These are phyloP conservation scores for Selenicereus undatus DNA, from an alignment of 148 eudicot species.

Conservation along the genomic window DNA sequence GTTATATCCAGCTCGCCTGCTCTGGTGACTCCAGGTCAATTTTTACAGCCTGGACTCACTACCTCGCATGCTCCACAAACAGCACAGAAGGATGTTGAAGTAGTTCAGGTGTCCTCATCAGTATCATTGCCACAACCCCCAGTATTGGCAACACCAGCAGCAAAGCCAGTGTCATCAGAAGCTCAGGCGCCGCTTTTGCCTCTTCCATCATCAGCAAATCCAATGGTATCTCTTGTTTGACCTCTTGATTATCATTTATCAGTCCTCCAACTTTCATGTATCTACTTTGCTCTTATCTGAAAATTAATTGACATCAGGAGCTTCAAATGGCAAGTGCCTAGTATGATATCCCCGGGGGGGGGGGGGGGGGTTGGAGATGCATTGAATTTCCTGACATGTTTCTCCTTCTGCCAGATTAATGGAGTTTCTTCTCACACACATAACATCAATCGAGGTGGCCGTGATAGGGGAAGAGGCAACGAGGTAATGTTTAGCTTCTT, in stretches of 20 bases:
- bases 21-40: conserved; percentile 55
- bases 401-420: conserved; percentile 32
- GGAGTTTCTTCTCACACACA: conserved; percentile 33
- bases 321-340: conserved; percentile 6
- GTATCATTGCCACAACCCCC: conserved; percentile 22
- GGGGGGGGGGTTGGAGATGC: too few relatives aligned
- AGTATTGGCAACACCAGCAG: neutral
- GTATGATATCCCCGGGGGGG: neutral
- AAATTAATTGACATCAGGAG: conserved; percentile 1
- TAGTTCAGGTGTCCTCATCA: conserved; percentile 34
- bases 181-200: conserved; percentile 42
- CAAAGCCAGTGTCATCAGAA: conserved; percentile 22
- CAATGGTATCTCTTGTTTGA: conserved; percentile 25
- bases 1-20: conserved; percentile 36
- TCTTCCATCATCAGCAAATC: conserved; percentile 41
- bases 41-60: conserved; percentile 46
- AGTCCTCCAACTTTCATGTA: neutral
- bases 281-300: neutral
- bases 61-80: conserved; percentile 32
- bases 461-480: conserved; percentile 43
- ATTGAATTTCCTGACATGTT: neutral
- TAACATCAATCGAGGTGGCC: conserved; percentile 34
- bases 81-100: conserved; percentile 41
- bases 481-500: conserved; percentile 27
- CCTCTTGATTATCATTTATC: neutral